Evolutionary conservation across 768 basidiomycete species (phyloP), one percentile per base, ranked within the genome.

Genomic region (Mycena crocata): DNA sequence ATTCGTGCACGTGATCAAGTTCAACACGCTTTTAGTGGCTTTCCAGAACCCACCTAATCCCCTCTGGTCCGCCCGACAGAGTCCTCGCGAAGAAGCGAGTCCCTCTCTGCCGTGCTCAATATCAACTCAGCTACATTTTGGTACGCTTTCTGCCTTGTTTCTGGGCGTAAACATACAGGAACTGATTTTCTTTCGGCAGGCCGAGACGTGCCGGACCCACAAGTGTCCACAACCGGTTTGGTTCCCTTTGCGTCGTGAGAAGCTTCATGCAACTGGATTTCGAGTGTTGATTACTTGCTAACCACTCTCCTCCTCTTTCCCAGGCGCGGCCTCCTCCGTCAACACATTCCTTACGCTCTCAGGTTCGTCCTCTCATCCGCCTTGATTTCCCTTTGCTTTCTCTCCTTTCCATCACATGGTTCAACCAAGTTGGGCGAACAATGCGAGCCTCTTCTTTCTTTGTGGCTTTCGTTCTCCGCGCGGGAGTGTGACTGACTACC

Each of bases 281-380:
- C 59, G 48, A 35, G 46, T 66, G 57, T 70, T 73, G 62, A 65
- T 70, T 57, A 50, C 50, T 67, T 71, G 39, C 48, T 73, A 66
- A 64, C 69, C 63, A 45, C 72, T 71, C 66, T 62, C 48, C 69
- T 66, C 71, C 59, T 57, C 56, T 63, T 72, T 57, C 72, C 74
- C 79, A 88, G 88, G 89, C 82, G 83, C 88, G 89, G 89, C 89
- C 87, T 88, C 89, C 88, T 90, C 88, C 88, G 87, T 83, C 72
- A 75, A 77, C 77, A 86, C 87, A 78, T 74, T 91, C 89, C 68
- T 89, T 90, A 80, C 79, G 72, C 77, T 70, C 70, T 79, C 81
- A 87, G 86, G 89, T 89, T 68, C 66, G 82, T 76, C 62, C 61
- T 64, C 70, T 72, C 57, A 70, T 51, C 61, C 55, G 44, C 35